Evolutionary conservation across 345 rosid genomes (phyloP), one percentile per base, ranked within the genome.

Genomic region (Alliaria petiolata): DNA sequence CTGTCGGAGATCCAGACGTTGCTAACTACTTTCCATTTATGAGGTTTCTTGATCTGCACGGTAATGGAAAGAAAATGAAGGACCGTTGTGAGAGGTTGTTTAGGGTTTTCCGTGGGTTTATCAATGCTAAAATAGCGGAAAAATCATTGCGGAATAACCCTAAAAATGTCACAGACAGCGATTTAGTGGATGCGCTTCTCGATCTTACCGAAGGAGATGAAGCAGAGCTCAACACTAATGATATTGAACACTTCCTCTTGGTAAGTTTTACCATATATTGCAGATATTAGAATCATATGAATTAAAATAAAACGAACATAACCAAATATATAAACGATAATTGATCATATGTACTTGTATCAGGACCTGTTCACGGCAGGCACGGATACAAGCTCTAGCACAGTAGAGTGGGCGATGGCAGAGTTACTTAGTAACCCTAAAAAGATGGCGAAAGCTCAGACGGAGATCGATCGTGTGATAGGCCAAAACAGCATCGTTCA

Each of bases 11-110:
- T 33, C 83, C 81, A 8, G 85, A 85, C 34, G 11, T 76, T 44
- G 72, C 78, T 1, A 86, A 87, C 35, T 85, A 25, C 67, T 87
- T 83, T 45, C 90, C 88, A 2, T 3, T 78, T n/a, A 28, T 85
- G 0, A 26, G 70, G 63, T 69, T 38, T 60, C 31, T 87, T 62
- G 92, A 85, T n/a, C 80, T 77, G 3, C 85, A 86, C 70, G 81
- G 84, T 26, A 68, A 62, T 19, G 36, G 43, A 14, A 61, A 71
- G 15, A 33, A 52, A 2, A 61, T 69, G 53, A 44, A 55, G 4
- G 62, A 5, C 22, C 0, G 5, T 22, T 34, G 11, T 3, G 66
- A 56, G 13, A 79, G 15, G 25, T n/a, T 84, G 43, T 49, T 78
- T 26, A 51, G n/a, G 43, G 38, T 71, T 17, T 80, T 84, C 12